Percentiles rank a stretch among this genome's conserved stretches.
Evolutionary conservation across 2,329 filamentous ascomycete genomes (phyloP).

Genomic region (Macrophomina phaseolina): DNA sequence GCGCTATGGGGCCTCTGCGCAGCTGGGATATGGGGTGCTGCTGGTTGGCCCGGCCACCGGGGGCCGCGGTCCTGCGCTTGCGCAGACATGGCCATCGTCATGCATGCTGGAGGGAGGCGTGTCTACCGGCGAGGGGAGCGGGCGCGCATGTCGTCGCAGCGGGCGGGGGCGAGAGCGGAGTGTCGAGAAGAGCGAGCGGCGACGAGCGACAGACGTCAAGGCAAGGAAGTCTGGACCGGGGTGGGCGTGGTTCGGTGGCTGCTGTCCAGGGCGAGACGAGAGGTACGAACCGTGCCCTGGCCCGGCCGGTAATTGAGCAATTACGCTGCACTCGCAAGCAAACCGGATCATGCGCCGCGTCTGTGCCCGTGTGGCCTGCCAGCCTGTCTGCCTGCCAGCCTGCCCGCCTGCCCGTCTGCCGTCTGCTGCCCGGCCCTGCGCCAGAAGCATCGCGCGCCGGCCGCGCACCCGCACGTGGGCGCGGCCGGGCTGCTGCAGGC

Average conservation of each 20-base stretch:
- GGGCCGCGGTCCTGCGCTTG: conserved; percentile 37
- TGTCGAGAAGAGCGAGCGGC: conserved; percentile 9
- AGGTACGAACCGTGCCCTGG: conserved; percentile 24
- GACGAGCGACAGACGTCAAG: conserved; percentile 12
- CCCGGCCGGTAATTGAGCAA: conserved; percentile 24
- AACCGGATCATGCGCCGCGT: conserved; percentile 10
- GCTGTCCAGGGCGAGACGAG: conserved; percentile 17
- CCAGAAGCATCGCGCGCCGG: background rate
- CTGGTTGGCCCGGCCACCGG: conserved; percentile 37
- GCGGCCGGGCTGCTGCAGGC: conserved; percentile 10
- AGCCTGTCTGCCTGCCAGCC: too few species aligned
- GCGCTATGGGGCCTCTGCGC: conserved; percentile 36
- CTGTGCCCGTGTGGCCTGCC: background rate
- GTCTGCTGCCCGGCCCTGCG: background rate
- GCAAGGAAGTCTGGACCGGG: conserved; percentile 27
- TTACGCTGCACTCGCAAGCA: conserved; percentile 3
- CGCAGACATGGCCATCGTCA: conserved; percentile 41
- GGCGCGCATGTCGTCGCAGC: conserved; percentile 4
- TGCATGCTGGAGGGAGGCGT: conserved; percentile 18
- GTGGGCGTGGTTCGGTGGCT: conserved; percentile 25
- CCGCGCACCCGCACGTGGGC: conserved; percentile 9
- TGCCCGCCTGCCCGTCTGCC: too few species aligned
- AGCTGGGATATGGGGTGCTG: conserved; percentile 36
- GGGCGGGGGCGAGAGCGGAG: background rate
- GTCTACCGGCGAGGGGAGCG: conserved; percentile 5